These are phyloP conservation scores for Chrysanthemum seticuspe DNA, from an alignment of 129 eudicot species.

Conservation along the genomic window DNA sequence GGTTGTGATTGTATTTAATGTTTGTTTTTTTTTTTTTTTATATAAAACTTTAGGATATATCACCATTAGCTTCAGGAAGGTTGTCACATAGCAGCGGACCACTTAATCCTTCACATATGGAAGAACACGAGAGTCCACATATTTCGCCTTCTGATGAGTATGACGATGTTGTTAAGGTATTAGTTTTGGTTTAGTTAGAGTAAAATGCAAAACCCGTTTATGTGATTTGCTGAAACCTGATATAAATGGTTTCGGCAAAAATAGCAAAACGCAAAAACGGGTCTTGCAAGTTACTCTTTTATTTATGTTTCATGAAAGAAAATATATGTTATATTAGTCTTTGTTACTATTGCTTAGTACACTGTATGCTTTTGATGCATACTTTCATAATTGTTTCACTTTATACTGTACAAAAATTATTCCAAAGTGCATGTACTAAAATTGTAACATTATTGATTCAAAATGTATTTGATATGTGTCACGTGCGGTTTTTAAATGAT, in stretches of 20 bases:
- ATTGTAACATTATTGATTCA: neutral
- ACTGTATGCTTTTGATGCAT: constrained; percentile 2
- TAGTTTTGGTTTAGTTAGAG: neutral
- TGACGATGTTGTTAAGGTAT: constrained; percentile 89
- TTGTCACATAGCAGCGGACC: constrained; percentile 95
- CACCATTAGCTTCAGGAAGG: constrained; percentile 98
- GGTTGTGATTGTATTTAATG: constrained; percentile 20
- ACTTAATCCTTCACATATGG: constrained; percentile 65
- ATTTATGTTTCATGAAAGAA: neutral
- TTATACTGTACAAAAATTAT: neutral
- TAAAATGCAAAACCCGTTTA: too few species aligned
- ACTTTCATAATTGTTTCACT: neutral
- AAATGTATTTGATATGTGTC: neutral
- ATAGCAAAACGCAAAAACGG: too few species aligned
- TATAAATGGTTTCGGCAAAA: too few species aligned
- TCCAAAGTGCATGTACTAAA: neutral
- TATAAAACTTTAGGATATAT: constrained; percentile 57
- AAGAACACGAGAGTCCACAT: constrained; percentile 71
- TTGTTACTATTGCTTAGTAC: neutral
- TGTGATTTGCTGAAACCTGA: too few species aligned
- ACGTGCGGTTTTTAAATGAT: neutral
- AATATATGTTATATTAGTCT: neutral
- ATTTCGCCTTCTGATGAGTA: constrained; percentile 80
- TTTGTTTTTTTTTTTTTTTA: neutral
- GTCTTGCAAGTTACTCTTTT: neutral